Evolutionary conservation across 2,329 filamentous ascomycete genomes (phyloP), one percentile per base, ranked within the genome.

Genomic region (Aphanoascus verrucosus): DNA sequence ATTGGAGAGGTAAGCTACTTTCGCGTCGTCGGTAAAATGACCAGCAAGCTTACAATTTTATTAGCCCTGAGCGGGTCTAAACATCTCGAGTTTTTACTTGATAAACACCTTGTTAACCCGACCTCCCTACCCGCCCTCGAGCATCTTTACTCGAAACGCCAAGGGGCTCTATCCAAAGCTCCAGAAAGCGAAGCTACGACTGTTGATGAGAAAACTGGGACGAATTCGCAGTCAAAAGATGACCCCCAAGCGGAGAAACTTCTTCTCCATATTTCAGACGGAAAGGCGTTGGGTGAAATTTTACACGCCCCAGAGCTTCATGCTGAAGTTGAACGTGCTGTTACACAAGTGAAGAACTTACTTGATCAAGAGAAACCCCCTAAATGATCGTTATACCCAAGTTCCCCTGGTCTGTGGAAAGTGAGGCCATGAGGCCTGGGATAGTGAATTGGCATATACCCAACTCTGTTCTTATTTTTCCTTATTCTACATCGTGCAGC

Each of bases 21-120:
- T 54, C 12, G 49, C 32, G n/a, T 32, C 28, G 23, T 43, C 3
- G 23, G 5, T 56, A 9, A 12, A 17, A 34, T 64, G 66, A 59
- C 57, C 56, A 61, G 37, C 53, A 42, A 51, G 40, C 28, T 55
- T 20, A 55, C 55, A 19, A 37, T 53, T 38, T 23, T 38, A 3
- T 32, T 57, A 72, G 93, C 93, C 51, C 74, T 94, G 52, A 80
- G 82, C 37, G 93, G 93, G 52, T 90, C 88, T 17, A 86, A 82
- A 63, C 87, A 97, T 66, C 73, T 97, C 34, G 81, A 91, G 60
- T 93, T 88, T 68, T 78, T 98, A 11, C 69, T 91, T 40, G 73
- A 85, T 54, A 83, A 90, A 59, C 81, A 84, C 46, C 78, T 93
- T 28, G 74, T 94, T 38, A 76, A 74, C 1, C 74, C 81, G 0